Conservation (phyloP, 2,329 filamentous ascomycete species). For the Onygenales sp. region DNA sequence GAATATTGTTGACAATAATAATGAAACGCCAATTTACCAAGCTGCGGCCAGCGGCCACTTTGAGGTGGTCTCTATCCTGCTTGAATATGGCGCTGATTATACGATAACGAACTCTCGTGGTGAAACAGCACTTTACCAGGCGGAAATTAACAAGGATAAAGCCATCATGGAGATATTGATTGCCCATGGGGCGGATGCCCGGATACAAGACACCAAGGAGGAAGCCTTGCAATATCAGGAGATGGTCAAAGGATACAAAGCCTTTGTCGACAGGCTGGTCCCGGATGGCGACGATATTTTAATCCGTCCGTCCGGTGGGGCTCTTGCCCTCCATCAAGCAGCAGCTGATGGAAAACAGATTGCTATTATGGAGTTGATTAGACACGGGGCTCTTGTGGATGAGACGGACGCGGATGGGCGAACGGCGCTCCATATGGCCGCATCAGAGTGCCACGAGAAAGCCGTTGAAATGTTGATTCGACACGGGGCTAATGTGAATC, state of each 20-base stretch:
- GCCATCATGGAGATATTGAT: constrained; percentile 24
- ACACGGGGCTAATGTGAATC: not conserved
- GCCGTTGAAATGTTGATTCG: not conserved
- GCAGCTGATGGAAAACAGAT: not conserved
- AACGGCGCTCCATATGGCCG: not conserved
- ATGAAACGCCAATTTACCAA: constrained; percentile 28
- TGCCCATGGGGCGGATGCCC: constrained; percentile 21
- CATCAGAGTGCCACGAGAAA: not conserved
- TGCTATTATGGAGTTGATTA: not conserved
- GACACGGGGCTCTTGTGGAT: not conserved
- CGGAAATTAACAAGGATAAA: constrained; percentile 26
- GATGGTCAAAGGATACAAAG: no score
- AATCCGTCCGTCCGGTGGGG: not conserved
- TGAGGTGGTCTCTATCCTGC: constrained; percentile 25
- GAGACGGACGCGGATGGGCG: not conserved
- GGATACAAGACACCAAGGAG: no score
- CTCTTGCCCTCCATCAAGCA: not conserved
- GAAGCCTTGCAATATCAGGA: constrained; percentile 15
- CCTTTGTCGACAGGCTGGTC: no score
- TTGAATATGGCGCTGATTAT: constrained; percentile 24
- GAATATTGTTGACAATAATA: constrained; percentile 25
- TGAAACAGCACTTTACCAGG: constrained; percentile 30
- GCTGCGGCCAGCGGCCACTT: constrained; percentile 30
- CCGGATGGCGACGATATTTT: no score
- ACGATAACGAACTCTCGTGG: constrained; percentile 23